Percentiles rank a stretch among this genome's conserved stretches.
These are phyloP conservation scores for Lentinula lateritia DNA, from an alignment of 768 basidiomycete genomes.

Conservation along the genomic window DNA sequence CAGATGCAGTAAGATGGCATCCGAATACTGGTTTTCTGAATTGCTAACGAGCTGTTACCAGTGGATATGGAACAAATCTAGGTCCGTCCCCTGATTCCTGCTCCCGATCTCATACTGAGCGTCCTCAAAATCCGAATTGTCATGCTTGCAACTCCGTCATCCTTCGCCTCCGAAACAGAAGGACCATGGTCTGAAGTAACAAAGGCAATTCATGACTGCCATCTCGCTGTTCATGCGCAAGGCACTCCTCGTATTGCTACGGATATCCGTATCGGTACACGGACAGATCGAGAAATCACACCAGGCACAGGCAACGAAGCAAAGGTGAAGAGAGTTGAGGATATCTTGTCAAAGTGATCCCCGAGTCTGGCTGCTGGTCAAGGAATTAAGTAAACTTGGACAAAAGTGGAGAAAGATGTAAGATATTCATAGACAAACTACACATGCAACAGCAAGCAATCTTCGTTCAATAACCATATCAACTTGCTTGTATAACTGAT, in stretches of 20 bases:
- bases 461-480: too few species aligned
- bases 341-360: constrained; percentile 46
- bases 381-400: neutral
- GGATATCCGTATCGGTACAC: constrained; percentile 93
- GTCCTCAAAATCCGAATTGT: neutral
- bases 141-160: neutral
- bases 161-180: constrained; percentile 33
- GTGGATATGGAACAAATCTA: constrained; percentile 90
- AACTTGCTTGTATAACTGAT: too few species aligned
- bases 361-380: neutral
- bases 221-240: constrained; percentile 75
- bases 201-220: constrained; percentile 87
- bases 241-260: constrained; percentile 79
- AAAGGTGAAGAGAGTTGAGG: constrained; percentile 79
- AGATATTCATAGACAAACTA: neutral
- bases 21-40: neutral
- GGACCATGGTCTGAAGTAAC: constrained; percentile 85
- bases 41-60: constrained; percentile 19
- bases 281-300: constrained; percentile 59
- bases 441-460: too few species aligned
- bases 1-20: constrained; percentile 62
- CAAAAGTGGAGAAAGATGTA: neutral
- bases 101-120: neutral
- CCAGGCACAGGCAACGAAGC: constrained; percentile 68
- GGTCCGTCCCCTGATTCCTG: constrained; percentile 31